Evolutionary conservation across 1,139 yeast species (phyloP), one percentile per base, ranked within the genome.

Genomic region (Pichia sp.): DNA sequence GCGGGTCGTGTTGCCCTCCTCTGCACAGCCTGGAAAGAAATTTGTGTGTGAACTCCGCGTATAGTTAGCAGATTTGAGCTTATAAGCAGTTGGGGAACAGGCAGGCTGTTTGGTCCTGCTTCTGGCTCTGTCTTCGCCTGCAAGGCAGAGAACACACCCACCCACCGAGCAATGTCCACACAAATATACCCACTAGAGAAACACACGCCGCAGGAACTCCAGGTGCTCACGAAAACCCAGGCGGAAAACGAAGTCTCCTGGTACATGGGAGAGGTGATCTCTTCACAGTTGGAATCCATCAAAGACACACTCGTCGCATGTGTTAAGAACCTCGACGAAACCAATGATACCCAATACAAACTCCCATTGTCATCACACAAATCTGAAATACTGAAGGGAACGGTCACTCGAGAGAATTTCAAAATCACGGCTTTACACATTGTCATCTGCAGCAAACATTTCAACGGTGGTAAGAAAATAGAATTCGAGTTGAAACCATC

Each of bases 321-420:
- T 44, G 50, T 58, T 4, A 40, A 48, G 8, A 52, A 57, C 30
- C 44, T 66, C 3, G 61, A 59, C 37, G 66, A 62, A 31, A 38
- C 49, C 1, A 59, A 60, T 34, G 50, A 53, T 14, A 52, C 56
- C 10, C 58, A 56, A 36, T 58, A 56, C 45, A 64, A 60, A 39
- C 51, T 66, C 4, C 68, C 69, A 3, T 36, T 66, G 12, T 61
- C 68, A 4, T 61, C 68, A 1, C 66, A 64, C 40, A 63, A 65
- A 40, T 60, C 66, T 0, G 69, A 66, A 42, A 44, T 58, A 4
- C 39, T 66, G 20, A 66, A 66, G 38, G 69, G 69, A 1, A 59
- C 59, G 3, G 44, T 65, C 4, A 58, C 61, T 1, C 47, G 69
- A 34, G 43, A 52, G 20, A 61, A 59, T 38, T 60, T 58, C 49